Evolutionary conservation across 805 yeast genomes (phyloP), one percentile per base, ranked within the genome.

Genomic region (Monosporozyma yasuniensis): DNA sequence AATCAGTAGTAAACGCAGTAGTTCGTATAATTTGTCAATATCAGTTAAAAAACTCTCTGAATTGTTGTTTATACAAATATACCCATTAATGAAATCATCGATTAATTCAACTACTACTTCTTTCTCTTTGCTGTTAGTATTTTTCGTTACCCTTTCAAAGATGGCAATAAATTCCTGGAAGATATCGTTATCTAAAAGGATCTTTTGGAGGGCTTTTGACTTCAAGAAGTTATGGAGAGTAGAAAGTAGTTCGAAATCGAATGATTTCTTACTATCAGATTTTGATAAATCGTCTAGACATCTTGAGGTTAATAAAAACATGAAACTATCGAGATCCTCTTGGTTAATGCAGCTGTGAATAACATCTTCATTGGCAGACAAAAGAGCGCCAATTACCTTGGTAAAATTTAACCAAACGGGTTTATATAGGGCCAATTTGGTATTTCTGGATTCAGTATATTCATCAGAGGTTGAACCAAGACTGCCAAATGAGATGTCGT

Each of bases 21-120:
- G 70, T 61, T 91, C 97, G 64, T 91, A 87, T 42, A 88, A 68
- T 59, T 86, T 87, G 57, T 87, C 95, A 49, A 86, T 82, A 47
- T 81, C 83, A 27, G 71, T 66, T 32, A 75, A 69, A 49, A 80
- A 69, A 35, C 70, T 73, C 9, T 75, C 79, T 1, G 68, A 64
- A 1, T 64, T 53, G 3, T 54, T 56, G 16, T 64, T 63, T 4
- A 48, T 50, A 3, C 52, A 47, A 0, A 52, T 52, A 56, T 74
- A 75, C 16, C 73, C 66, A 37, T 72, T 61, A 47, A 83, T 81
- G 23, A 84, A 69, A 46, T 74, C 76, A 27, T 76, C 68, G 16
- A 83, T 79, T 25, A 87, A 76, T n/a, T 79, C 80, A 27, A 81
- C 66, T 8, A 82, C 61, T 0, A 71, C 59, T 2, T 62, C 46